Conservation (phyloP, 495 filamentous ascomycete genomes). For the Penicillium lagena region DNA sequence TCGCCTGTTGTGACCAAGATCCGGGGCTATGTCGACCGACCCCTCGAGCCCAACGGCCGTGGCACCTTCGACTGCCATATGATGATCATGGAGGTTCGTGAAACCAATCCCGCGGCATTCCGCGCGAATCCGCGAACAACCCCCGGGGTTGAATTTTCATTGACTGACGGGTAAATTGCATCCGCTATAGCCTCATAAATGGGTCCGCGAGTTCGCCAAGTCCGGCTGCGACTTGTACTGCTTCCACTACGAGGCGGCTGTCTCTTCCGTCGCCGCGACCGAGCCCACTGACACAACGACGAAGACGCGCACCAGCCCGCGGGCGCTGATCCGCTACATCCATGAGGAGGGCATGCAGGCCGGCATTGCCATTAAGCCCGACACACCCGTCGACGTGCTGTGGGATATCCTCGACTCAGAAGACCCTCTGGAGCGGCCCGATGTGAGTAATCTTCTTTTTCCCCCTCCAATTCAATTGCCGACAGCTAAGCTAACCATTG, state of each 20-base stretch:
- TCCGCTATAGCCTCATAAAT: slow-evolving; percentile 76
- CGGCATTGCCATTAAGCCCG: slow-evolving; percentile 92
- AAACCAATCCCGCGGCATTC: background rate
- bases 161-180: background rate
- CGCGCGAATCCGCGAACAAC: background rate
- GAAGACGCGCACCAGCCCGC: slow-evolving; percentile 64
- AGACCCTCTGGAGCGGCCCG: slow-evolving; percentile 70
- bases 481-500: background rate
- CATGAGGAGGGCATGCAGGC: slow-evolving; percentile 85
- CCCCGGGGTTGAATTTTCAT: no score
- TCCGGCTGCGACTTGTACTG: slow-evolving; percentile 97
- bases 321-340: slow-evolving; percentile 81
- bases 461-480: background rate
- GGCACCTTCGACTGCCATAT: slow-evolving; percentile 99
- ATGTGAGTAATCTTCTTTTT: slow-evolving; percentile 55
- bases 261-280: slow-evolving; percentile 74
- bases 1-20: slow-evolving; percentile 92
- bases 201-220: slow-evolving; percentile 88
- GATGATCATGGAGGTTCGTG: slow-evolving; percentile 91
- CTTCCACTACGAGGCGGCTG: slow-evolving; percentile 98
- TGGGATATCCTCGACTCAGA: slow-evolving; percentile 77
- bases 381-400: slow-evolving; percentile 81
- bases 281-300: slow-evolving; percentile 59
- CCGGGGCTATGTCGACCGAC: slow-evolving; percentile 69
- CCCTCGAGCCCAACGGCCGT: slow-evolving; percentile 50